Percentiles rank a stretch among this genome's conserved stretches.
Conservation (phyloP, 2,329 filamentous ascomycete genomes). For the Colletotrichum nymphaeae region DNA sequence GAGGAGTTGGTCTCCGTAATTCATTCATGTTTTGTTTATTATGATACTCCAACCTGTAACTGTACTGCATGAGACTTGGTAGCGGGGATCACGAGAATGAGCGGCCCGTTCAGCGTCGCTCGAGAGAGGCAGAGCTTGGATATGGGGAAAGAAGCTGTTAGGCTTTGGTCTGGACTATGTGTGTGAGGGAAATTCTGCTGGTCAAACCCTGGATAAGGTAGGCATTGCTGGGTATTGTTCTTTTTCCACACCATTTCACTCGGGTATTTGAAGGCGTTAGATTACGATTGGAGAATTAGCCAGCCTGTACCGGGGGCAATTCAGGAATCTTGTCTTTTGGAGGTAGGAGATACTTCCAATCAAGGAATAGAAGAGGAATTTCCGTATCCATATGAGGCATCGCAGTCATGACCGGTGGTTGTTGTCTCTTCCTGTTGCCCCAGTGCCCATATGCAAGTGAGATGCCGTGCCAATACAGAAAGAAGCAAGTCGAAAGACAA, state of each 20-base stretch:
- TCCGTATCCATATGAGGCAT: neutral
- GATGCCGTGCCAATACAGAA: neutral
- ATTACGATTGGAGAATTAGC: conserved; percentile 11
- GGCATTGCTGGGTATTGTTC: neutral
- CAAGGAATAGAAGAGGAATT: neutral
- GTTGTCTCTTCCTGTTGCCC: neutral
- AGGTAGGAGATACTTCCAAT: neutral
- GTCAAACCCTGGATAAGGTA: conserved; percentile 20
- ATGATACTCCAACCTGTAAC: conserved; percentile 30
- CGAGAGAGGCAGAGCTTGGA: neutral
- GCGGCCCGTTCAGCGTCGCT: neutral
- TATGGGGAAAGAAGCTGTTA: neutral
- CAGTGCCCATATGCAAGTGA: neutral
- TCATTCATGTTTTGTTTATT: conserved; percentile 9
- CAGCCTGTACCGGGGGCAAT: neutral
- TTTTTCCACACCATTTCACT: neutral
- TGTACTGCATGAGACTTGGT: conserved; percentile 10
- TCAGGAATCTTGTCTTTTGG: neutral
- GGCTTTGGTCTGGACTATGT: neutral
- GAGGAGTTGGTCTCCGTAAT: neutral
- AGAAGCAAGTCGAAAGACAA: neutral
- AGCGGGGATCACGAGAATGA: neutral
- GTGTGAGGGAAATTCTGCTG: conserved; percentile 9
- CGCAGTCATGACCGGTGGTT: neutral
- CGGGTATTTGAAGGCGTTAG: conserved; percentile 11